phyloP scores from a whole-genome alignment of 495 filamentous ascomycete species.

The Trichoderma asperelloides region DNA sequence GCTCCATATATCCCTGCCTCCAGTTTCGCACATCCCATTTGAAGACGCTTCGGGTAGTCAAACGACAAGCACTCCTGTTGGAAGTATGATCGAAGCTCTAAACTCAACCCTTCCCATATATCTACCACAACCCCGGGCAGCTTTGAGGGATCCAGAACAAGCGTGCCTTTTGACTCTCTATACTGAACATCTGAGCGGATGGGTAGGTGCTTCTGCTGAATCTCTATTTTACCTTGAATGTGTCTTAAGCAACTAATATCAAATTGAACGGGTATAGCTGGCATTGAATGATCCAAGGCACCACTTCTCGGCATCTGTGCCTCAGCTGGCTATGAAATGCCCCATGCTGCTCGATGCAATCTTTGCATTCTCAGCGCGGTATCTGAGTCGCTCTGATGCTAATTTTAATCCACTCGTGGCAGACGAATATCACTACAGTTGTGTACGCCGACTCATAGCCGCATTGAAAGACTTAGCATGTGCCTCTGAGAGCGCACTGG shows the following conservation, averaged over 20 bases:
- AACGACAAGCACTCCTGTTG: neutral
- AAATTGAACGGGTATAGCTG: neutral
- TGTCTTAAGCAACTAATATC: neutral
- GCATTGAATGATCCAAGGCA: slow-evolving; percentile 11
- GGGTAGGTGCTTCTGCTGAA: neutral
- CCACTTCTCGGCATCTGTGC: slow-evolving; percentile 11
- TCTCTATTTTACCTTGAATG: neutral
- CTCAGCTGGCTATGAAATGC: slow-evolving; percentile 12
- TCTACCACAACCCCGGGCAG: slow-evolving; percentile 4
- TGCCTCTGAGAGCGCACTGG: slow-evolving; percentile 10
- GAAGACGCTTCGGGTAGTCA: neutral
- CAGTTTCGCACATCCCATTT: neutral
- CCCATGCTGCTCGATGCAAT: slow-evolving; percentile 12
- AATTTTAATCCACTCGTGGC: slow-evolving; percentile 2
- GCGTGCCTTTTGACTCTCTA: slow-evolving; percentile 8
- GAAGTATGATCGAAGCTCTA: neutral
- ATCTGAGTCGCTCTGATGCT: slow-evolving; percentile 7
- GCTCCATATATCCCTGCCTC: neutral
- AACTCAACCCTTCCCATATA: slow-evolving; percentile 11
- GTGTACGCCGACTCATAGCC: slow-evolving; percentile 10
- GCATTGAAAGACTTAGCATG: slow-evolving; percentile 10
- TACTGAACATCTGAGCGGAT: slow-evolving; percentile 10
- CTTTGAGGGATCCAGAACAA: slow-evolving; percentile 1
- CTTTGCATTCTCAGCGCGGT: slow-evolving; percentile 10
- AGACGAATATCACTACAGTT: slow-evolving; percentile 11